phyloP scores from a whole-genome alignment of 2,329 filamentous ascomycete genomes.

The Aspergillus sp. region DNA sequence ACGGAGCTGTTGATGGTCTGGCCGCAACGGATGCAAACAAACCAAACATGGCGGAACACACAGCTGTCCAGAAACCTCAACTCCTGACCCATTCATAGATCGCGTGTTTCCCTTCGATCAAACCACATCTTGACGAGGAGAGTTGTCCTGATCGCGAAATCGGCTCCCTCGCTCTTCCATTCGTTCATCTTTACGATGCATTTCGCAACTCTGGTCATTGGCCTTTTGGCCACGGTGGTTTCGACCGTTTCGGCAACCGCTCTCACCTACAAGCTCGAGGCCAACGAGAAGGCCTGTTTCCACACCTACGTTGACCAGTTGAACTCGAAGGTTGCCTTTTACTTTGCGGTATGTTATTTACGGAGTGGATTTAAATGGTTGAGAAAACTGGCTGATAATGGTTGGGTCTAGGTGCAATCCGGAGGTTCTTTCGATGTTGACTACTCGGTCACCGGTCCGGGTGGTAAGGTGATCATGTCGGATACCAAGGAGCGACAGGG shows the following conservation, averaged over 20 bases:
- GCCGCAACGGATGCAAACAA: constrained; percentile 23
- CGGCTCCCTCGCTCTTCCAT: constrained; percentile 10
- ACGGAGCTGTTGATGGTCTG: constrained; percentile 13
- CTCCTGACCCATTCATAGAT: constrained; percentile 12
- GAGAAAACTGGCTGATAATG: too few species aligned
- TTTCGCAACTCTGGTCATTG: constrained; percentile 55
- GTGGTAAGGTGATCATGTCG: constrained; percentile 73
- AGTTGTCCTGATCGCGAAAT: constrained; percentile 7
- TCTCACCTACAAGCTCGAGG: constrained; percentile 83
- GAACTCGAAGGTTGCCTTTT: constrained; percentile 90
- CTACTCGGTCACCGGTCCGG: constrained; percentile 80
- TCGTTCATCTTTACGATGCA: constrained; percentile 51
- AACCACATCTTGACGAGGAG: constrained; percentile 13
- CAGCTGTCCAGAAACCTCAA: constrained; percentile 28
- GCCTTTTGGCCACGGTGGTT: constrained; percentile 66
- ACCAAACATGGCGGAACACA: constrained; percentile 25
- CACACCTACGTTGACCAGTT: constrained; percentile 72
- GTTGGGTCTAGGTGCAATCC: constrained; percentile 75
- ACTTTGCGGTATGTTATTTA: constrained; percentile 76
- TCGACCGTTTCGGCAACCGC: constrained; percentile 78
- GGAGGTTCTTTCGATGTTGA: constrained; percentile 97
- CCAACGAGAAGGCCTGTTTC: constrained; percentile 96
- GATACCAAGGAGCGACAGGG: constrained; percentile 91
- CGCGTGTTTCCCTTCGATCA: not conserved
- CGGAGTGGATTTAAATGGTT: not conserved